Percentiles rank a stretch among this genome's conserved stretches.
phyloP scores from a whole-genome alignment of 2,329 filamentous ascomycete genomes.

The Gnomoniopsis sp. region DNA sequence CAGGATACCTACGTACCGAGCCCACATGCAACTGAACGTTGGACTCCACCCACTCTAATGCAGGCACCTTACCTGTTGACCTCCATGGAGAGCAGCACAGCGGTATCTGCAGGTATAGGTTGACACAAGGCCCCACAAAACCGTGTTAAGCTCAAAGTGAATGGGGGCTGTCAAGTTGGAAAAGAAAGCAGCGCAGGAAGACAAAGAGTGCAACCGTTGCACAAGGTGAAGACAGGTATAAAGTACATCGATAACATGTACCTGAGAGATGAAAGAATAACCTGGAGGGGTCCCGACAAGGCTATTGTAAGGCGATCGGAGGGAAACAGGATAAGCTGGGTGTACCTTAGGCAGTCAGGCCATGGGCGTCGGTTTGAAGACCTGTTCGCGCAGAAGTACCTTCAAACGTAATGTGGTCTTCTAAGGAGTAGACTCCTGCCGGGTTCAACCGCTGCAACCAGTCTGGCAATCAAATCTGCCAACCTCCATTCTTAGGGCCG shows the following conservation, averaged over 20 bases:
- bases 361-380: not conserved
- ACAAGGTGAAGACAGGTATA: not conserved
- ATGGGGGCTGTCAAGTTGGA: not conserved
- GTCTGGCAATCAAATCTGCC: not conserved
- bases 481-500: not conserved
- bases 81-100: not conserved
- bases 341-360: too few species aligned
- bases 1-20: not conserved
- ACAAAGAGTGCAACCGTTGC: slow-evolving; percentile 2
- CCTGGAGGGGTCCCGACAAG: not conserved
- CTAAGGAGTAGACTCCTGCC: not conserved
- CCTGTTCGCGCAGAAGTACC: not conserved
- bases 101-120: not conserved
- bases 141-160: not conserved
- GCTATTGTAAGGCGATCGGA: slow-evolving; percentile 4
- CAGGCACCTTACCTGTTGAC: not conserved
- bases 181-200: not conserved
- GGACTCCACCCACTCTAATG: not conserved
- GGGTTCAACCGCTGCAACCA: not conserved
- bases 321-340: not conserved
- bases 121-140: not conserved
- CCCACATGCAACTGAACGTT: not conserved
- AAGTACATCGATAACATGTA: not conserved
- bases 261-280: not conserved
- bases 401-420: not conserved